These are phyloP conservation scores for Fraxinus xanthoxyloides DNA, from an alignment of 305 asterid species.

Conservation along the genomic window DNA sequence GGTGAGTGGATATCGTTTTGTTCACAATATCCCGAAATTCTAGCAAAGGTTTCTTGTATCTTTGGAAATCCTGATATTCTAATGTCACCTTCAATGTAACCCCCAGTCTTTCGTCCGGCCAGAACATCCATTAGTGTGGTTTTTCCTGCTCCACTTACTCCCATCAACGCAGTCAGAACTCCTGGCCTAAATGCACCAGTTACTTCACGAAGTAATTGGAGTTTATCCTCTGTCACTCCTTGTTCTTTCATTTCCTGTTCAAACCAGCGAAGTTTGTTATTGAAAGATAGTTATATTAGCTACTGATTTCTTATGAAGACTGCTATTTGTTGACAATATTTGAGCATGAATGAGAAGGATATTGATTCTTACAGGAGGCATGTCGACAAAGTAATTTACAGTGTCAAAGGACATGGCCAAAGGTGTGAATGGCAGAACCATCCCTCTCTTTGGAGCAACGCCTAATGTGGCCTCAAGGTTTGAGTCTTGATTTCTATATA, in stretches of 20 bases:
- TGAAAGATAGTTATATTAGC: background rate
- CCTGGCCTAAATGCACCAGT: constrained; percentile 36
- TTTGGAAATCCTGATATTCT: constrained; percentile 32
- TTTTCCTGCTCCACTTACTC: constrained; percentile 42
- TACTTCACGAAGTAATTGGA: constrained; percentile 29
- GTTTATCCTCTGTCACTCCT: constrained; percentile 22
- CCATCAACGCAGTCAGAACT: constrained; percentile 33
- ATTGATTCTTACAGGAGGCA: constrained; percentile 42
- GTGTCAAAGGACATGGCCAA: constrained; percentile 45
- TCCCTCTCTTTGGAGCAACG: constrained; percentile 45
- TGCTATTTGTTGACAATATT: background rate
- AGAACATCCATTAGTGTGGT: constrained; percentile 41
- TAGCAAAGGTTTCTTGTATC: constrained; percentile 35
- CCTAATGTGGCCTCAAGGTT: constrained; percentile 33
- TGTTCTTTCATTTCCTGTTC: constrained; percentile 33
- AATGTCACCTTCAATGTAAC: constrained; percentile 32
- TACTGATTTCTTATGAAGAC: background rate
- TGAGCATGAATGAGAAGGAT: background rate
- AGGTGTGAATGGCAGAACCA: constrained; percentile 54
- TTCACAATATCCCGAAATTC: constrained; percentile 35
- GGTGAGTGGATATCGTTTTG: constrained; percentile 36
- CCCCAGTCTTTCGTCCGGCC: constrained; percentile 37
- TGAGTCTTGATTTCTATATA: constrained; percentile 27
- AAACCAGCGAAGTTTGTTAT: background rate
- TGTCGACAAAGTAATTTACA: constrained; percentile 46